Conservation (phyloP, 371 early-diverging fungal species). For the Mucor mucedo region DNA sequence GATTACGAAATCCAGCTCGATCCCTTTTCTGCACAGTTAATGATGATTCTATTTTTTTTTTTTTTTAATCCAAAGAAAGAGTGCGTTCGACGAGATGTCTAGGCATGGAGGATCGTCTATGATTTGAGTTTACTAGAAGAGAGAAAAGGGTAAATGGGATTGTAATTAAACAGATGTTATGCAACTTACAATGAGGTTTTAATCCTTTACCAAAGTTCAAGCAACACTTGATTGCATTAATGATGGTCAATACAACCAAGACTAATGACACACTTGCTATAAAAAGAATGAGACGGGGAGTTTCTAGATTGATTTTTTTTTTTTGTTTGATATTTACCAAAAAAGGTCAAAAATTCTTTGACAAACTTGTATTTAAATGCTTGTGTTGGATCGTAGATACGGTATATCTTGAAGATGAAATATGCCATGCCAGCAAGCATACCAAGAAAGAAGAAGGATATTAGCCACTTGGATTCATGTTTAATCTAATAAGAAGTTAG, state of each 20-base stretch:
- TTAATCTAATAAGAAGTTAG: constrained; percentile 32
- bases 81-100: constrained; percentile 21
- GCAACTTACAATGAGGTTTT: constrained; percentile 54
- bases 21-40: background rate
- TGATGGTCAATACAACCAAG: constrained; percentile 71
- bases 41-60: background rate
- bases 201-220: constrained; percentile 86
- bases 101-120: constrained; percentile 21
- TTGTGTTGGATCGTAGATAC: constrained; percentile 76
- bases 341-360: constrained; percentile 83
- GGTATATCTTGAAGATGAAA: constrained; percentile 83
- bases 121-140: constrained; percentile 10
- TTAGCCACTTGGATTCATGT: constrained; percentile 54
- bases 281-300: constrained; percentile 3
- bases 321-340: constrained; percentile 58
- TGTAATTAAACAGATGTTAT: background rate
- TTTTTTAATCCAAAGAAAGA: constrained; percentile 28
- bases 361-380: constrained; percentile 64
- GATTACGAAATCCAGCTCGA: constrained; percentile 7
- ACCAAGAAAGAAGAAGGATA: constrained; percentile 72
- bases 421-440: constrained; percentile 77
- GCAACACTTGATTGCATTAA: constrained; percentile 72
- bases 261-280: constrained; percentile 71
- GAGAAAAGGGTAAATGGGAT: background rate
- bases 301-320: background rate